Base-by-base conservation (phyloP, 306 rosid genomes). In the Pyrus pyrifolia region DNA sequence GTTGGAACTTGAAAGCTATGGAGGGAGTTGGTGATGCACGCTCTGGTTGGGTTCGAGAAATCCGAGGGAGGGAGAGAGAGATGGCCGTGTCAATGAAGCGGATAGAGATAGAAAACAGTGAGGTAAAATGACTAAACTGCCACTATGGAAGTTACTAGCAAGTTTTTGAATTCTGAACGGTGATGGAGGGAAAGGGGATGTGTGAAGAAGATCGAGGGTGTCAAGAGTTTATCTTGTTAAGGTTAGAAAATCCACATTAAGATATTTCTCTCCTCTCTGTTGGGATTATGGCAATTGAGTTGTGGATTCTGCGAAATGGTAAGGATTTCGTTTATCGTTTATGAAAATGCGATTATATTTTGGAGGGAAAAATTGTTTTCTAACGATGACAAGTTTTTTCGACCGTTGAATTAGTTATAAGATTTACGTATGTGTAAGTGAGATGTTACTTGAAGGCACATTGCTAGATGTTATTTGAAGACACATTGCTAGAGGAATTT, bases 121-220 rank as follows among this genome's bases (percentile, higher is more conserved):
- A n/a, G 2, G 62, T 0, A 49, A 82, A 89, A 85, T 88, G 90
- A 91, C 97, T 40, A 76, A 87, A 91, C 83, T 87, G 85, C 93
- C 95, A 85, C 88, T 81, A 74, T 7, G 51, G 30, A 44, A 74
- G 78, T 74, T 61, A 61, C 70, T 11, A 3, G 27, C 38, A 52
- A 46, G 21, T 49, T 80, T 80, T 80, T 33, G 60, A 72, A 38
- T 69, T 62, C 76, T 53, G 22, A 67, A 69, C 22, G 76, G 42
- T 69, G 45, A 29, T 23, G 70, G 82, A 68, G 55, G 80, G 76
- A 35, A 76, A 76, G 55, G 12, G 68, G 25, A 27, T 21, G 8
- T 64, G 25, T 18, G 68, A 64, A 64, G 13, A 17, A 15, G 44
- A 17, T 6, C 4, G 44, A 64, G 31, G 23, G 19, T 8, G 7